phyloP scores from a whole-genome alignment of 768 basidiomycete genomes.

The Strobilomyces echinocephalus region DNA sequence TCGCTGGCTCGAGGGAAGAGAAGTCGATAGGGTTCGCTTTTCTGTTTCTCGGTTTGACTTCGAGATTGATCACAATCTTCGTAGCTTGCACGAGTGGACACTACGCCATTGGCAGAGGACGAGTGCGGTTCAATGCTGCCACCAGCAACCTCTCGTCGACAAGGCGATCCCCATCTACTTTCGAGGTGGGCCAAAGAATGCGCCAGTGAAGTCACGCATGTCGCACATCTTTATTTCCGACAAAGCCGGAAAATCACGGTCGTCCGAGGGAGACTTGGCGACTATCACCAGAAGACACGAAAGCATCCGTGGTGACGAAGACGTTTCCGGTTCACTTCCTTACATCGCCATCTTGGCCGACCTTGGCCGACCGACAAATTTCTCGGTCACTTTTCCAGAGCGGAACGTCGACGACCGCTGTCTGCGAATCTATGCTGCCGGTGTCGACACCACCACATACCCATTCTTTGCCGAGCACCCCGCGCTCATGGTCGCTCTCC shows the following conservation, averaged over 20 bases:
- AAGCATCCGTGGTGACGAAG: too few species aligned
- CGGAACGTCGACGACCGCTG: not conserved
- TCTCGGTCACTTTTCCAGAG: slow-evolving; percentile 2
- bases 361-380: not conserved
- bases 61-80: not conserved
- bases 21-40: not conserved
- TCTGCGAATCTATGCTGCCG: slow-evolving; percentile 4
- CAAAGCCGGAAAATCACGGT: not conserved
- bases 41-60: not conserved
- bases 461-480: slow-evolving; percentile 4
- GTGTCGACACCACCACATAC: not conserved
- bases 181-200: not conserved
- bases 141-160: slow-evolving; percentile 4
- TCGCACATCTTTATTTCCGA: not conserved
- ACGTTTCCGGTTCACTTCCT: not conserved
- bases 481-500: not conserved
- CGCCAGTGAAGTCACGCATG: not conserved
- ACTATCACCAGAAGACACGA: not conserved
- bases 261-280: not conserved
- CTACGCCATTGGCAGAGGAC: slow-evolving; percentile 6
- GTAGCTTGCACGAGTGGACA: slow-evolving; percentile 5
- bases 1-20: not conserved
- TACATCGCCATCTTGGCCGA: slow-evolving; percentile 13
- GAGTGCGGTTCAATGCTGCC: slow-evolving; percentile 10
- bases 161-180: too few species aligned